Conservation (phyloP, 805 yeast genomes). For the Candida piceae region DNA sequence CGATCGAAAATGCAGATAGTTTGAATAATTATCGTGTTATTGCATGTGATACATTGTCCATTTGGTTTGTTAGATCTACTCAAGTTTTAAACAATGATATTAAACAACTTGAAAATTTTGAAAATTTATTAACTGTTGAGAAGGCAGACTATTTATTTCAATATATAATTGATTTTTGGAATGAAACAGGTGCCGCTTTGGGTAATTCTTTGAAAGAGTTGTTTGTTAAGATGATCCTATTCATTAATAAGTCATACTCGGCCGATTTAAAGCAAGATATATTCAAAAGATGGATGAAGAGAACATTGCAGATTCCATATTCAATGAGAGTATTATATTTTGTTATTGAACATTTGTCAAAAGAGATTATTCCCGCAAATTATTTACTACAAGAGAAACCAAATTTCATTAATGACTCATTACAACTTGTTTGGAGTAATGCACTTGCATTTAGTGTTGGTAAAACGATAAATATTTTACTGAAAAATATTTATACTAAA, state of each 20-base stretch:
- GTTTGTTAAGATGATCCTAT: slow-evolving; percentile 45
- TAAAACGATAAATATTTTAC: slow-evolving; percentile 44
- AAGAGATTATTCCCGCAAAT: slow-evolving; percentile 37
- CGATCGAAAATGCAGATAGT: slow-evolving; percentile 31
- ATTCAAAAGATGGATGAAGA: slow-evolving; percentile 41
- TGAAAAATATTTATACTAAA: slow-evolving; percentile 29
- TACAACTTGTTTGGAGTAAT: slow-evolving; percentile 47
- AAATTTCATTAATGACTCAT: slow-evolving; percentile 40
- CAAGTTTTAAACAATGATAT: slow-evolving; percentile 30
- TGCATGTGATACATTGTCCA: slow-evolving; percentile 55
- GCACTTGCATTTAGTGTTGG: slow-evolving; percentile 65
- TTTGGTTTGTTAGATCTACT: slow-evolving; percentile 57
- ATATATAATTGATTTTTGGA: slow-evolving; percentile 64
- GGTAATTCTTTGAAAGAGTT: slow-evolving; percentile 64
- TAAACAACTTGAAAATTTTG: slow-evolving; percentile 1
- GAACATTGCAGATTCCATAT: slow-evolving; percentile 39
- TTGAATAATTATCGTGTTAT: slow-evolving; percentile 34
- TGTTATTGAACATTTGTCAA: slow-evolving; percentile 51
- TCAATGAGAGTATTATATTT: slow-evolving; percentile 59
- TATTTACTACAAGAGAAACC: slow-evolving; percentile 42
- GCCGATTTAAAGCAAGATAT: slow-evolving; percentile 16
- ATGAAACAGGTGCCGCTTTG: slow-evolving; percentile 64
- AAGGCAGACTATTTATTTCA: slow-evolving; percentile 35
- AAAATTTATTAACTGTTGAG: slow-evolving; percentile 9
- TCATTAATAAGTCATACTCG: slow-evolving; percentile 21